A percentile compares a stretch with the other conserved stretches of the same genome.
Evolutionary conservation across 78 protist genomes (phyloP).

Genomic region (Dictyostelium firmibasis): DNA sequence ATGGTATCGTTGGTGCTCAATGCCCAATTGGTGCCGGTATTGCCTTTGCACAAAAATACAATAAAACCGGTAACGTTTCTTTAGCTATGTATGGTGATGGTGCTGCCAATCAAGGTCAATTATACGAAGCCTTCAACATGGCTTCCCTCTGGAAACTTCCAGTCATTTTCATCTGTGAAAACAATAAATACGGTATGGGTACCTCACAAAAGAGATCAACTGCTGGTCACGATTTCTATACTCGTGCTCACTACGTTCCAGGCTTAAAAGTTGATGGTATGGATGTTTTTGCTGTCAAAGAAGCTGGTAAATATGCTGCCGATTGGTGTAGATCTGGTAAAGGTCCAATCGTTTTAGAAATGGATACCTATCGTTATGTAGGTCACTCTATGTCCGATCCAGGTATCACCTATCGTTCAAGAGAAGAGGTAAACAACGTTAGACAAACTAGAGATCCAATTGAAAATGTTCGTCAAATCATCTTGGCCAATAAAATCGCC

Average conservation of each 20-base stretch:
- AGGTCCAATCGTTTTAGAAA: constrained; percentile 93
- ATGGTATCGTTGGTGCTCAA: constrained; percentile 99
- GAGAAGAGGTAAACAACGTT: constrained; percentile 89
- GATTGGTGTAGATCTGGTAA: constrained; percentile 70
- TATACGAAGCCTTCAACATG: constrained; percentile 96
- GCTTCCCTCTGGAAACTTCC: constrained; percentile 96
- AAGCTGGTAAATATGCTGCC: constrained; percentile 87
- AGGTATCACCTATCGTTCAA: constrained; percentile 93
- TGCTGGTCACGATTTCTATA: constrained; percentile 92
- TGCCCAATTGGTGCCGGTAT: constrained; percentile 95
- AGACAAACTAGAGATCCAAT: constrained; percentile 88
- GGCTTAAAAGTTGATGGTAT: constrained; percentile 97
- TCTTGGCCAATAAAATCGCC: constrained; percentile 70
- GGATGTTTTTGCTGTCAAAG: constrained; percentile 93
- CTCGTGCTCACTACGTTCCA: constrained; percentile 95
- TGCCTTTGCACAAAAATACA: constrained; percentile 91
- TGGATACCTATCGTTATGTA: constrained; percentile 97
- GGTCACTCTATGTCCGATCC: constrained; percentile 99
- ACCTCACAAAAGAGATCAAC: constrained; percentile 90
- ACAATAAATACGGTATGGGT: constrained; percentile 99
- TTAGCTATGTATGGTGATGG: constrained; percentile 96
- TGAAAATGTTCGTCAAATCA: constrained; percentile 16
- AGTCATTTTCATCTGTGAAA: constrained; percentile 92
- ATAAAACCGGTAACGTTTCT: constrained; percentile 82
- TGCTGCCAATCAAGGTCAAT: constrained; percentile 97